Conservation (phyloP, 139 green algal genomes). For the Zygnema cylindricum region DNA sequence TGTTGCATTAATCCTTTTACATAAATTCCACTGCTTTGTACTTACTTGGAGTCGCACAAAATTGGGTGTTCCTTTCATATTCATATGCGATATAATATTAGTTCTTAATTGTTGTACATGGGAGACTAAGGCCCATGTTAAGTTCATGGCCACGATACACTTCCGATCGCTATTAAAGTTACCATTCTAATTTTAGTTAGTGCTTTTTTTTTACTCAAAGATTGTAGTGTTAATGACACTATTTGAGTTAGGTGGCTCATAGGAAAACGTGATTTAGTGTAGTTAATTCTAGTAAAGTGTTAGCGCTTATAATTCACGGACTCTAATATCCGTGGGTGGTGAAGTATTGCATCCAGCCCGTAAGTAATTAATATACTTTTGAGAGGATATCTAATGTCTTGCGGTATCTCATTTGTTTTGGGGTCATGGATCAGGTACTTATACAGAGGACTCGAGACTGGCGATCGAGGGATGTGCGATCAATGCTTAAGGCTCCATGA, state of each 20-base stretch:
- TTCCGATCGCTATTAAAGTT: no score
- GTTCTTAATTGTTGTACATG: no score
- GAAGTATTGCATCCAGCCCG: not conserved
- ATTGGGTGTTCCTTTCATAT: no score
- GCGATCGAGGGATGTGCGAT: conserved; percentile 31
- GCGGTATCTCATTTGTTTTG: not conserved
- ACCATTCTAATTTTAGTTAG: no score
- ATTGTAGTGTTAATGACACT: not conserved
- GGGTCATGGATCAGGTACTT: conserved; percentile 37
- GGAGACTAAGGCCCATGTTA: no score
- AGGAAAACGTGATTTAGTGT: not conserved
- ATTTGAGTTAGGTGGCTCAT: not conserved
- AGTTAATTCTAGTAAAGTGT: no score
- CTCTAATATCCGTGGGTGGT: not conserved
- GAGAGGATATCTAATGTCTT: not conserved
- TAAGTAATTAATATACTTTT: not conserved
- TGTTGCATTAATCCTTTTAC: no score
- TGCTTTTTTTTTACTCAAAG: not conserved
- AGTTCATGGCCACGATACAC: no score
- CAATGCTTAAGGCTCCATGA: conserved; percentile 35
- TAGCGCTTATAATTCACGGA: not conserved
- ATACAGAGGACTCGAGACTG: conserved; percentile 42
- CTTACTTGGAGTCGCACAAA: no score
- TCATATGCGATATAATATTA: no score
- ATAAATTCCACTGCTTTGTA: no score